These are phyloP conservation scores for Teratosphaeria destructans DNA, from an alignment of 2,329 filamentous ascomycete species.

Conservation along the genomic window DNA sequence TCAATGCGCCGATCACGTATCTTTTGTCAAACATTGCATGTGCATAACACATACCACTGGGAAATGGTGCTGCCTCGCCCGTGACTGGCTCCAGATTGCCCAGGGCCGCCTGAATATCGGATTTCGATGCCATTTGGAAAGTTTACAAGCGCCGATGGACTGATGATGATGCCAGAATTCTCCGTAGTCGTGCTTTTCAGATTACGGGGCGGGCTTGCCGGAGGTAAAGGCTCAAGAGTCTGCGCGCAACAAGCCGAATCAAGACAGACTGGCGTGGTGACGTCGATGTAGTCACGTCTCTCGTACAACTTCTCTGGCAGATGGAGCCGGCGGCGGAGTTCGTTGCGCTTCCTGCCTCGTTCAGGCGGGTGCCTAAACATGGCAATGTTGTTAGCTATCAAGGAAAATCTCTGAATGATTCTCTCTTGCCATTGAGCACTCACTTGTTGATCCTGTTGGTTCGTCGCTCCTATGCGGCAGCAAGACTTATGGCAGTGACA, in stretches of 20 bases:
- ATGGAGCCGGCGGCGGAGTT: background rate
- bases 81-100: background rate
- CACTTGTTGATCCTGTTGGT: background rate
- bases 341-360: background rate
- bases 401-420: background rate
- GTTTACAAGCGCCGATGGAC: background rate
- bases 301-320: constrained; percentile 1
- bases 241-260: background rate
- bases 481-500: background rate
- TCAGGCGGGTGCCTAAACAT: background rate
- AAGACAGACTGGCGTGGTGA: background rate
- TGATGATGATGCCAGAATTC: background rate
- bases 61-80: background rate
- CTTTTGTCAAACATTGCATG: too few relatives aligned
- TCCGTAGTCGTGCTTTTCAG: background rate
- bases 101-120: constrained; percentile 1
- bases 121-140: background rate
- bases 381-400: background rate
- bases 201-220: background rate
- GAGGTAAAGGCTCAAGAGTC: background rate
- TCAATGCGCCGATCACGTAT: too few relatives aligned
- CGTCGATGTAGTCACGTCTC: background rate
- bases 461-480: background rate
- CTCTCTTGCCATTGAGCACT: background rate
- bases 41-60: background rate